Percentiles rank a stretch among this genome's conserved stretches.
These are phyloP conservation scores for Colletotrichum shisoi DNA, from an alignment of 2,329 filamentous ascomycete genomes.

Conservation along the genomic window DNA sequence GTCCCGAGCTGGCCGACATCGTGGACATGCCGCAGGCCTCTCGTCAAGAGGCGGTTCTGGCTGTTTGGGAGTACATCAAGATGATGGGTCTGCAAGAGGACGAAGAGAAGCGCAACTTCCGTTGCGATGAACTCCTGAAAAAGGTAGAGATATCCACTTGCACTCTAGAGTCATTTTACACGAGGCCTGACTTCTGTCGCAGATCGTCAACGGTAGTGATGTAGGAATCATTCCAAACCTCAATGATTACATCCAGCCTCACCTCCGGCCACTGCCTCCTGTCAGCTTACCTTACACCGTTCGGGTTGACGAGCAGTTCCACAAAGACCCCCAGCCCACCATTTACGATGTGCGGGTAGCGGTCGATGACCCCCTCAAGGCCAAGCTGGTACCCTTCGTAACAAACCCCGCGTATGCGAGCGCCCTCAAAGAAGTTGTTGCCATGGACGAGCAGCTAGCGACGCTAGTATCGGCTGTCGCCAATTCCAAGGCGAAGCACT, in stretches of 20 bases:
- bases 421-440: conserved; percentile 77
- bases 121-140: conserved; percentile 83
- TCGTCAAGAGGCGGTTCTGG: conserved; percentile 85
- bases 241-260: conserved; percentile 78
- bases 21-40: conserved; percentile 88
- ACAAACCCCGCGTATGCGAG: conserved; percentile 74
- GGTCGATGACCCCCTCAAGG: conserved; percentile 81
- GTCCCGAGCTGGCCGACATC: conserved; percentile 79
- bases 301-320: conserved; percentile 85
- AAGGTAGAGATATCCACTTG: conserved; percentile 66
- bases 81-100: conserved; percentile 88
- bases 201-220: conserved; percentile 79
- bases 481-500: conserved; percentile 87
- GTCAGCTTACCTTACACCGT: conserved; percentile 91
- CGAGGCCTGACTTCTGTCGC: conserved; percentile 26
- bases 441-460: conserved; percentile 85
- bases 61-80: conserved; percentile 94
- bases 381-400: conserved; percentile 70
- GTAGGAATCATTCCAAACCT: conserved; percentile 86
- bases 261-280: conserved; percentile 81
- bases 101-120: conserved; percentile 91
- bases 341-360: conserved; percentile 89
- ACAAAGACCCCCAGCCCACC: conserved; percentile 77
- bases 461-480: conserved; percentile 82
- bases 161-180: not conserved